A percentile compares a stretch with the other conserved stretches of the same genome.
phyloP scores from a whole-genome alignment of 306 rosid genomes.

The Cicer arietinum region DNA sequence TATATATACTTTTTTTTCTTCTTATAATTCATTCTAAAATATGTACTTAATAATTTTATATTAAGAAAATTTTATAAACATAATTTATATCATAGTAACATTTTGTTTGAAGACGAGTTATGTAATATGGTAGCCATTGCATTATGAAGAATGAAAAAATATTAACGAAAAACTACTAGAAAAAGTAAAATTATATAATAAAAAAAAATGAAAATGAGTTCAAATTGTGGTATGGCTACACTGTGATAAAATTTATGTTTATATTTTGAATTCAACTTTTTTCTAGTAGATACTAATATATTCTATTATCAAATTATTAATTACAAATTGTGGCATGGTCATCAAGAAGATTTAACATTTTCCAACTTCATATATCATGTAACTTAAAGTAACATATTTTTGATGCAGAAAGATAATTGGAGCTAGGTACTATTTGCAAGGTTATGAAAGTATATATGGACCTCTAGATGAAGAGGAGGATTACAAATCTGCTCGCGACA shows the following conservation, averaged over 20 bases:
- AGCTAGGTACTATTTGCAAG: constrained; percentile 75
- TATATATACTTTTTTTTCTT: too few species aligned
- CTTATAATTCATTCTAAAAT: too few species aligned
- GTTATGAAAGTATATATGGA: constrained; percentile 61
- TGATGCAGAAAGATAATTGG: constrained; percentile 76
- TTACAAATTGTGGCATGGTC: not conserved
- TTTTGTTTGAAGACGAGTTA: too few species aligned
- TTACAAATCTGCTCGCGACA: constrained; percentile 78
- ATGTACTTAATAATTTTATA: too few species aligned
- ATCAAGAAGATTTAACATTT: not conserved
- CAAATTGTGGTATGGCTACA: not conserved
- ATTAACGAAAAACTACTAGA: not conserved
- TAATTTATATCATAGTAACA: too few species aligned
- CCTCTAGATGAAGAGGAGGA: constrained; percentile 63
- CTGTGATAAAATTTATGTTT: not conserved
- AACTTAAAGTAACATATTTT: not conserved
- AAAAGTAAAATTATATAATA: not conserved
- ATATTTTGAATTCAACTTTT: not conserved
- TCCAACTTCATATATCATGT: not conserved
- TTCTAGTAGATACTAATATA: not conserved
- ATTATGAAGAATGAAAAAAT: not conserved
- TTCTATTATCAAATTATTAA: not conserved
- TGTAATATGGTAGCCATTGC: not conserved
- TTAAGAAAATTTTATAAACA: too few species aligned
- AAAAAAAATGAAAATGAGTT: not conserved